Evolutionary conservation across 306 rosid species (phyloP), one percentile per base, ranked within the genome.

Genomic region (Ormosia semicastrata): DNA sequence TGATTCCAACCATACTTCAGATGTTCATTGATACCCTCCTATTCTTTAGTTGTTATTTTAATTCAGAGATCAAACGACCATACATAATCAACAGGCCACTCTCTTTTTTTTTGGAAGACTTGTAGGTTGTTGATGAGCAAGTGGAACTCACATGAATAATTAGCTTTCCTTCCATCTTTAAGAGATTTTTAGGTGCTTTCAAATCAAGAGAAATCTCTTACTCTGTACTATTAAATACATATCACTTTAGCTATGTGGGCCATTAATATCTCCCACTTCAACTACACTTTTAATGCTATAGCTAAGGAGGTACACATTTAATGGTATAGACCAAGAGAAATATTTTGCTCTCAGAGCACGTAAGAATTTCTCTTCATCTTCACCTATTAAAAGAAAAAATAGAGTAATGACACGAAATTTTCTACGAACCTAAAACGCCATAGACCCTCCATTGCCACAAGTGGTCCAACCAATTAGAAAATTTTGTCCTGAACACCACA

Each of bases 391-490:
- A 18, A 82, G 72, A 11, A 75, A 57, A 14, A 82, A 9, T 24
- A 77, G 41, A 70, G 82, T 79, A 63, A 73, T 57, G 7, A 7
- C 18, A 47, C 81, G 84, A 73, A 84, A 66, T 2, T 49, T 73
- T 41, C 62, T n/a, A 47, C 78, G 73, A 79, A 79, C 70, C 81
- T 78, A 79, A 46, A 79, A 79, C 7, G 49, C 9, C 30, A 66
- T 12, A 66, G 73, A 78, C 36, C 64, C 68, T 39, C 81, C 84
- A 73, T 67, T 67, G 13, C 75, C 66, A 52, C 81, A 24, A 47
- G 12, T 66, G 84, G 47, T 84, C 87, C 11, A 84, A 57, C 84
- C 87, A 79, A 10, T 5, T 33, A n/a, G 84, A 84, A 66, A 79
- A 58, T 12, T 52, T 66, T n/a, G 17, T 57, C 76, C 77, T 69